Base-by-base conservation (phyloP, 495 filamentous ascomycete species). In the Trichoderma orchidacearum region DNA sequence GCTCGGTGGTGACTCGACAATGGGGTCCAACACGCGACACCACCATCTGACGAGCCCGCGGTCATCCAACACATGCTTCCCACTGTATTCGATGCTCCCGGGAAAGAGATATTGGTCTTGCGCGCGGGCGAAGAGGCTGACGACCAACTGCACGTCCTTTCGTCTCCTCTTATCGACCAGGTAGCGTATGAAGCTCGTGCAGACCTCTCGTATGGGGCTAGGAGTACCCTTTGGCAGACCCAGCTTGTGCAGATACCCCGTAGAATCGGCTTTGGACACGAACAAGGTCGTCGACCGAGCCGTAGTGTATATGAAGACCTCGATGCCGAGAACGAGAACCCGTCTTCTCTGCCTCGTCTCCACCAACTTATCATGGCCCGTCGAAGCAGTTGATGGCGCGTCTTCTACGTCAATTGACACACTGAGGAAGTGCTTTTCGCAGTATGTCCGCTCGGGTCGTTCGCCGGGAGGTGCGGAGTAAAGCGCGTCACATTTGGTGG, bases 51-150 rank as follows among this genome's bases (percentile, higher is more conserved):
- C 87, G 32, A 99, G 67, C 2, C 85, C 86, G 53, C 89, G 73
- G 62, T 99, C 93, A 62, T 95, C 89, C 17, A 96, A 75, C n/a
- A 97, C 84, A 71, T 97, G 94, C 62, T 99, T 99, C 29, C 78
- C 79, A 15, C 66, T 57, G 65, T 97, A 95, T 58, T 91, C 84
- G 29, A 89, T 80, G 64, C 90, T 96, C 8, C 88, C 89, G 0
- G 92, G 90, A 64, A 96, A 99, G 11, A 99, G 77, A 63, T 99
- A 99, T 68, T 96, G 92, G 56, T 86, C 82, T 65, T 97, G 93
- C 1, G 92, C 81, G 57, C 93, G 77, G 2, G 94, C 93, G 66
- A 99, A 99, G 5, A 99, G 80, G 13, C 89, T 95, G 34, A 99
- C 75, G 17, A 96, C 83, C 15, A 87, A 75, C 50, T 83, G 82